Percentiles rank a stretch among this genome's conserved stretches.
These are phyloP conservation scores for Flaveria sonorensis DNA, from an alignment of 129 eudicot genomes.

Conservation along the genomic window DNA sequence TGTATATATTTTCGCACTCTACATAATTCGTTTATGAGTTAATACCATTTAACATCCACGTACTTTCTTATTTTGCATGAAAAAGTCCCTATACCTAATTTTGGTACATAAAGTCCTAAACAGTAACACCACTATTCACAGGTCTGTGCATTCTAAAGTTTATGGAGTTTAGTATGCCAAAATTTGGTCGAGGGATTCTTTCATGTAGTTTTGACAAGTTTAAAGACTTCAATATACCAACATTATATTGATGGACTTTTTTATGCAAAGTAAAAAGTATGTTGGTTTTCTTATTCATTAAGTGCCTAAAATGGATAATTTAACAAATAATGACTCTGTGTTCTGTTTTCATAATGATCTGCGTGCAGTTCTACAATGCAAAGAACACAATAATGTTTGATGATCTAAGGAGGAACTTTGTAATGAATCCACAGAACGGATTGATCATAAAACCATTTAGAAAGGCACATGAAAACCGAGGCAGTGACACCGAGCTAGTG, in stretches of 20 bases:
- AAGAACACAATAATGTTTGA: slow-evolving; percentile 96
- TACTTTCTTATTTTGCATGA: not conserved
- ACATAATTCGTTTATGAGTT: slow-evolving; percentile 3
- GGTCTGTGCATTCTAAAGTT: no score
- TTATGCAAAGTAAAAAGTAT: not conserved
- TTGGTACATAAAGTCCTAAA: slow-evolving; percentile 1
- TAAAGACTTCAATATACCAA: not conserved
- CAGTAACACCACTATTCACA: not conserved
- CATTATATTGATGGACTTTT: not conserved
- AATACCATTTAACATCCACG: not conserved
- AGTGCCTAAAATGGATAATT: not conserved
- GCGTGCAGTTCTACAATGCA: slow-evolving; percentile 79
- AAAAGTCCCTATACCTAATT: not conserved
- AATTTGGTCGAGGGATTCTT: not conserved
- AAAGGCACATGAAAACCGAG: slow-evolving; percentile 86
- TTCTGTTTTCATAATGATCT: slow-evolving; percentile 7
- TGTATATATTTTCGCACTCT: not conserved
- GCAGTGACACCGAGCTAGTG: slow-evolving; percentile 79
- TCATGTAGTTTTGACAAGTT: not conserved
- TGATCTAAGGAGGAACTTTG: slow-evolving; percentile 88
- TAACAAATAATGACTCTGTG: slow-evolving; percentile 14
- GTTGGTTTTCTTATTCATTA: slow-evolving; percentile 1
- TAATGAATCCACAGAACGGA: slow-evolving; percentile 97
- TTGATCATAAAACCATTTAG: slow-evolving; percentile 83
- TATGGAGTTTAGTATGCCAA: no score